These are phyloP conservation scores for Chrysoporthe puriensis DNA, from an alignment of 2,329 filamentous ascomycete genomes.

Conservation along the genomic window DNA sequence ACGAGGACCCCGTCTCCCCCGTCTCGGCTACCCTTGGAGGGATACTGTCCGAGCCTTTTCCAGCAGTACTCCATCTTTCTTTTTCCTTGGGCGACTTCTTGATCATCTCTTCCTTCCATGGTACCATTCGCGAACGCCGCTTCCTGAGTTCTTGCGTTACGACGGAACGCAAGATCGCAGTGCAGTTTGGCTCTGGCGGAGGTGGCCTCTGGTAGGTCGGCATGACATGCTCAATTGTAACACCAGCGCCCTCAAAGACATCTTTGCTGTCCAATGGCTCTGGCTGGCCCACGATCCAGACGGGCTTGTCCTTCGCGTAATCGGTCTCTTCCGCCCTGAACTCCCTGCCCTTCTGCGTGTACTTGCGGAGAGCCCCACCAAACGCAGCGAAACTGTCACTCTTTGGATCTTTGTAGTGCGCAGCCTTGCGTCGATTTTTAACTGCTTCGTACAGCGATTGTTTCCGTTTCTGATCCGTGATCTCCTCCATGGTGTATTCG, in stretches of 20 bases:
- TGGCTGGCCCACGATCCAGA: conserved; percentile 53
- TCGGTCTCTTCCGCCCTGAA: conserved; percentile 61
- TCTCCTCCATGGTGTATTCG: conserved; percentile 76
- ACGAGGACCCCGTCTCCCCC: neutral
- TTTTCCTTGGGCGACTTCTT: neutral
- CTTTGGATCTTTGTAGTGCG: conserved; percentile 44
- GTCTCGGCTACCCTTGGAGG: neutral
- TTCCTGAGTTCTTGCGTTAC: neutral
- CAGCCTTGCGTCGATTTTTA: conserved; percentile 57
- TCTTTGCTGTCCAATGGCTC: conserved; percentile 39
- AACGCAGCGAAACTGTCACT: conserved; percentile 41
- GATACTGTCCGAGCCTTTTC: neutral
- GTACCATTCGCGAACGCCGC: neutral
- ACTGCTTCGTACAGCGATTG: conserved; percentile 58
- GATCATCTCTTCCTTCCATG: neutral
- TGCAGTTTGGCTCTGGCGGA: neutral
- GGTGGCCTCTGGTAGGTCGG: neutral
- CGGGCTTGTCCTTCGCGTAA: conserved; percentile 50
- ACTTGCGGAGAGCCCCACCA: conserved; percentile 42
- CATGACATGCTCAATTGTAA: neutral
- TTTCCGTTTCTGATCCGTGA: conserved; percentile 48
- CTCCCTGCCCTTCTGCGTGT: conserved; percentile 57
- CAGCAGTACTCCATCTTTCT: neutral
- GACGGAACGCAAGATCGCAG: neutral
- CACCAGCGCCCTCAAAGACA: conserved; percentile 38